These are phyloP conservation scores for Claviceps pazoutovae DNA, from an alignment of 2,329 filamentous ascomycete species.

Conservation along the genomic window DNA sequence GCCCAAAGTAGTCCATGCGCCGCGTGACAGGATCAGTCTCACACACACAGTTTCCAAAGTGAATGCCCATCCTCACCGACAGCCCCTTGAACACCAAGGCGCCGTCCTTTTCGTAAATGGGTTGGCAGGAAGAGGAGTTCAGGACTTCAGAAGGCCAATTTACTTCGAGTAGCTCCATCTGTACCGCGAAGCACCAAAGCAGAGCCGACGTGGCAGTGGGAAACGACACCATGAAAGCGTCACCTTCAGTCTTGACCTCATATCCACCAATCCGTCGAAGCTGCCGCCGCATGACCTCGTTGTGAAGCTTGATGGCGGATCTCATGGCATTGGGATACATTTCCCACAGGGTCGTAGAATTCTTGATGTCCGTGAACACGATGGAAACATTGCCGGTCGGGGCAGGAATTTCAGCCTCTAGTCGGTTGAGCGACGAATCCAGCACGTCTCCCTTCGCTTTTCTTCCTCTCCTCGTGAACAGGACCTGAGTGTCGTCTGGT, in stretches of 20 bases:
- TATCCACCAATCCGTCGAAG: conserved; percentile 89
- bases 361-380: conserved; percentile 98
- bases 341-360: conserved; percentile 92
- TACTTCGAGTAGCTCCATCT: conserved; percentile 74
- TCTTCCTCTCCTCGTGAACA: conserved; percentile 50
- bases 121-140: conserved; percentile 71
- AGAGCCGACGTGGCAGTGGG: conserved; percentile 88
- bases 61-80: conserved; percentile 93
- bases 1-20: conserved; percentile 98
- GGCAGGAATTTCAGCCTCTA: conserved; percentile 82
- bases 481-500: conserved; percentile 54
- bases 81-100: conserved; percentile 86
- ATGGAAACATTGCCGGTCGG: conserved; percentile 84
- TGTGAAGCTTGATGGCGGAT: conserved; percentile 92
- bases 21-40: conserved; percentile 92
- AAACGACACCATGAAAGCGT: conserved; percentile 99
- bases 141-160: conserved; percentile 90
- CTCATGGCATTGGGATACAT: conserved; percentile 91
- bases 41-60: conserved; percentile 88
- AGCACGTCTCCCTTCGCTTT: conserved; percentile 50
- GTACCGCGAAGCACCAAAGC: conserved; percentile 92
- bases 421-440: conserved; percentile 73
- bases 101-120: conserved; percentile 69
- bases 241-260: conserved; percentile 98
- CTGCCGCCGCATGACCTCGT: conserved; percentile 89